Percentiles rank a stretch among this genome's conserved stretches.
These are phyloP conservation scores for Crassisporium funariophilum DNA, from an alignment of 768 basidiomycete species.

Conservation along the genomic window DNA sequence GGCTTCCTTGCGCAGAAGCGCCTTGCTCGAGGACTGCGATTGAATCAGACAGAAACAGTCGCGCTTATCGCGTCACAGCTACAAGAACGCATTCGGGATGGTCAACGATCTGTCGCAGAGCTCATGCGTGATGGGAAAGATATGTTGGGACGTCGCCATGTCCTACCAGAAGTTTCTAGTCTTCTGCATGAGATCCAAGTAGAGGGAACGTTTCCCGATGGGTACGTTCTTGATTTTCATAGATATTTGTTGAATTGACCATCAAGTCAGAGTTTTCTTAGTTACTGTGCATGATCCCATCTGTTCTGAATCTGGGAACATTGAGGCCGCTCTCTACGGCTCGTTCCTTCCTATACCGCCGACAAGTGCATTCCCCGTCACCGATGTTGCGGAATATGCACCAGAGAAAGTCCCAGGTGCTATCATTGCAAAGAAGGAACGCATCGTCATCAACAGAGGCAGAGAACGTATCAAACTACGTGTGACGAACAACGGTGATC, in stretches of 20 bases:
- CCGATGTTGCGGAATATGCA: conserved; percentile 49
- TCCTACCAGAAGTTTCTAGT: conserved; percentile 76
- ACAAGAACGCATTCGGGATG: conserved; percentile 95
- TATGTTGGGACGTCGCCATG: conserved; percentile 86
- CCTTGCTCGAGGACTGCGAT: conserved; percentile 85
- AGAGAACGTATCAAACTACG: conserved; percentile 66
- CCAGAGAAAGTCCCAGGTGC: conserved; percentile 71
- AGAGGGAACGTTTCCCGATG: conserved; percentile 89
- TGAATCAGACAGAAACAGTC: conserved; percentile 87
- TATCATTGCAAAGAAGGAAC: conserved; percentile 62
- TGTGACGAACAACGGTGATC: conserved; percentile 90
- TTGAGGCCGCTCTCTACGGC: conserved; percentile 87
- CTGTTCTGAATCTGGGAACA: conserved; percentile 76
- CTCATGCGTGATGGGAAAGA: conserved; percentile 94
- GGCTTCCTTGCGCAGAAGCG: conserved; percentile 93
- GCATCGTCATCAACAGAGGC: conserved; percentile 76
- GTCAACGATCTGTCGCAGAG: conserved; percentile 78
- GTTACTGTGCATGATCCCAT: conserved; percentile 97
- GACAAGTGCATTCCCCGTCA: conserved; percentile 61
- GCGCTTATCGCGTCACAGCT: conserved; percentile 91
- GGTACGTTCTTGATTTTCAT: conserved; percentile 45
- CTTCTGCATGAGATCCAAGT: conserved; percentile 89
- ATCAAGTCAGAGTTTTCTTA: conserved; percentile 67
- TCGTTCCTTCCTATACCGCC: conserved; percentile 88
- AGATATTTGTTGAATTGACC: not conserved